Percentiles rank a stretch among this genome's conserved stretches.
These are phyloP conservation scores for Melastoma malabathricum DNA, from an alignment of 345 rosid species.

Conservation along the genomic window DNA sequence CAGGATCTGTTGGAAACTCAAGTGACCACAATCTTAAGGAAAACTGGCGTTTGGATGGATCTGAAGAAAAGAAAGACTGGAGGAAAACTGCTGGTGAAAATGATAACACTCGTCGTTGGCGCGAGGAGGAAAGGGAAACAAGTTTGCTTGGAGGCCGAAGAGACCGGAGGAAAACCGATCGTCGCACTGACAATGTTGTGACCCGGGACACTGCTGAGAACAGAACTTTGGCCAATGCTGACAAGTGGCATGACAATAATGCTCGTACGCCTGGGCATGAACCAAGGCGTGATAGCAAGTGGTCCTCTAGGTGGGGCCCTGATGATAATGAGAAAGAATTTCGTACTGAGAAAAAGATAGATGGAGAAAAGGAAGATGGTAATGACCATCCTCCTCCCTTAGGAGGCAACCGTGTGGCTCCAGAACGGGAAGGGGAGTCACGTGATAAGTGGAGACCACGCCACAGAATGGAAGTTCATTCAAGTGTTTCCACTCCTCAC, in stretches of 20 bases:
- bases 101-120: conserved; percentile 56
- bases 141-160: conserved; percentile 49
- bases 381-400: conserved; percentile 43
- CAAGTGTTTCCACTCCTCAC: conserved; percentile 37
- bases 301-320: conserved; percentile 99
- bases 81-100: conserved; percentile 34
- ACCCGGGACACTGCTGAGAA: conserved; percentile 37
- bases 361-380: conserved; percentile 46
- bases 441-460: conserved; percentile 99
- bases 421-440: conserved; percentile 69
- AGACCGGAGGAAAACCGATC: conserved; percentile 51
- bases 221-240: conserved; percentile 43
- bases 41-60: conserved; percentile 53
- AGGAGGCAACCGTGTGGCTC: conserved; percentile 25
- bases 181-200: conserved; percentile 29
- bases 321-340: conserved; percentile 79
- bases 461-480: conserved; percentile 63
- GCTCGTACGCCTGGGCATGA: conserved; percentile 57
- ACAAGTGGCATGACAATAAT: conserved; percentile 54
- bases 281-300: conserved; percentile 73
- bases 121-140: conserved; percentile 79
- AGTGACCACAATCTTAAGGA: conserved; percentile 45
- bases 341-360: conserved; percentile 50
- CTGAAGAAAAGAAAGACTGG: conserved; percentile 58
- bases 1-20: conserved; percentile 23